phyloP scores from a whole-genome alignment of 129 eudicot genomes.

The Cynara cardunculus region DNA sequence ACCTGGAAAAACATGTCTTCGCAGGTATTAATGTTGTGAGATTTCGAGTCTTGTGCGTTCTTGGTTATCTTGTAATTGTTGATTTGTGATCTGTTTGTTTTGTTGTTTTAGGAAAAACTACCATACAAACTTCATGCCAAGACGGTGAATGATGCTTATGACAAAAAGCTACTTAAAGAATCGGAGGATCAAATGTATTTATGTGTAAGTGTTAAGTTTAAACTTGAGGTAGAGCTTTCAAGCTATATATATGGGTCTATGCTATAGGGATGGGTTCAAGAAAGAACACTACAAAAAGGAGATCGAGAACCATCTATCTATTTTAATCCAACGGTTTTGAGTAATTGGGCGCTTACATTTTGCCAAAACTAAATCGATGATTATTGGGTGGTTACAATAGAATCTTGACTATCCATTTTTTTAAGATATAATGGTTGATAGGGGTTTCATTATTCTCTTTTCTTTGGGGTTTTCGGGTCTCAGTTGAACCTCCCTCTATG shows the following conservation, averaged over 20 bases:
- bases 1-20: conserved; percentile 54
- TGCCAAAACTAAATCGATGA: not conserved
- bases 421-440: too few species aligned
- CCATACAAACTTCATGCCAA: conserved; percentile 40
- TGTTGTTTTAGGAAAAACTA: conserved; percentile 44
- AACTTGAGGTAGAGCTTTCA: not conserved
- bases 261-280: not conserved
- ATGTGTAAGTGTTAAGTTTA: conserved; percentile 19
- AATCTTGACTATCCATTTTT: too few species aligned
- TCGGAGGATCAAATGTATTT: conserved; percentile 18
- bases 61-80: not conserved
- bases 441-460: too few species aligned
- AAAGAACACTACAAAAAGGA: too few species aligned
- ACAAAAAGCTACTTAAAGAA: conserved; percentile 40
- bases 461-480: too few species aligned
- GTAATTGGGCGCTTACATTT: not conserved
- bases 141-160: conserved; percentile 38
- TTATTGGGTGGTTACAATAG: too few species aligned
- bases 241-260: not conserved
- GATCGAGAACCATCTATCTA: not conserved
- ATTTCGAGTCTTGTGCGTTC: not conserved
- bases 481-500: too few species aligned
- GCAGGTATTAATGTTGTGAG: conserved; percentile 29
- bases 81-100: not conserved
- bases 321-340: not conserved